Percentiles rank a stretch among this genome's conserved stretches.
Evolutionary conservation across 129 eudicot species (phyloP).

Genomic region (Daucus carota): DH1_v3.0 NC_030381.2:45311501-45312000

Average conservation of each 20-base stretch:
- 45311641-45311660: background rate
- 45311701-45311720: background rate
- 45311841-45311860: background rate
- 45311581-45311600: background rate
- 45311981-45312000: background rate
- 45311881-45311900: background rate
- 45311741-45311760: background rate
- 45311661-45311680: background rate
- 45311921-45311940: background rate
- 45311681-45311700: background rate
- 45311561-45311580: background rate
- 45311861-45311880: background rate
- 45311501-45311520: background rate
- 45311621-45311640: background rate
- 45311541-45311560: background rate
- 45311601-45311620: background rate
- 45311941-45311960: background rate
- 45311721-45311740: background rate
- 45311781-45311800: background rate
- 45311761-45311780: background rate
- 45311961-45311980: background rate
- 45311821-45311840: background rate
- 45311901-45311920: background rate
- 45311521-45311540: background rate
- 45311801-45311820: background rate